These are phyloP conservation scores for Sporisorium sorghi DNA, from an alignment of 1,284 basidiomycete genomes.

Conservation along the genomic window DNA sequence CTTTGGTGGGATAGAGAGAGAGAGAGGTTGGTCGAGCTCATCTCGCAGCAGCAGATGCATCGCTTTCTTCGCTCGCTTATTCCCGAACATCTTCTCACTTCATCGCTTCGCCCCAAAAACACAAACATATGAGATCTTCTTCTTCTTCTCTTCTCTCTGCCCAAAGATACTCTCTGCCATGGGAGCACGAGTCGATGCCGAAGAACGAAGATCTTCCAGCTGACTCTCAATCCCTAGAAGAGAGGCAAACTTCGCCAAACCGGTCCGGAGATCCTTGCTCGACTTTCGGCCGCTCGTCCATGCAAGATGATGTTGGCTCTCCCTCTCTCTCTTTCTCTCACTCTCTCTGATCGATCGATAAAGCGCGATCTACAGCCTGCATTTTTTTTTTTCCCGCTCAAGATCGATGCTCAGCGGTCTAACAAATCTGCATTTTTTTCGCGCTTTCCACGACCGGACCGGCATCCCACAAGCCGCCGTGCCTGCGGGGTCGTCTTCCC, in stretches of 20 bases:
- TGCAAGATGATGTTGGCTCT: conserved; percentile 28
- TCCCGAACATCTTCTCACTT: background rate
- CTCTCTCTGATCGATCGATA: conserved; percentile 20
- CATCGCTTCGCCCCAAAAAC: background rate
- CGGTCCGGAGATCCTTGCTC: conserved; percentile 32
- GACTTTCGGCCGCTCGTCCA: background rate
- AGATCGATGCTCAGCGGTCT: too few relatives aligned
- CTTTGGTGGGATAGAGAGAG: too few relatives aligned
- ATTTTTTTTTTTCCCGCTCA: background rate
- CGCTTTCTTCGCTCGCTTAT: conserved; percentile 1
- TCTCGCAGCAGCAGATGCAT: background rate
- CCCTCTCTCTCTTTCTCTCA: too few relatives aligned
- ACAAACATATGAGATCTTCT: too few relatives aligned
- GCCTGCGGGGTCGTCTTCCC: background rate
- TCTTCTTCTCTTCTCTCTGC: background rate
- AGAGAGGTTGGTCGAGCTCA: too few relatives aligned
- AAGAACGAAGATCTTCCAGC: too few relatives aligned
- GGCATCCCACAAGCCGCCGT: conserved; percentile 1
- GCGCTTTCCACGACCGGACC: background rate
- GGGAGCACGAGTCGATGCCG: background rate
- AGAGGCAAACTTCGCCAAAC: background rate
- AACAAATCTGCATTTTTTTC: background rate
- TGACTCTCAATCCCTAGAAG: background rate
- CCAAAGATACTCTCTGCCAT: too few relatives aligned
- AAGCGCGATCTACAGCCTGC: conserved; percentile 5